These are phyloP conservation scores for Gigaspora rosea DNA, from an alignment of 192 early-diverging fungal genomes.

Conservation along the genomic window DNA sequence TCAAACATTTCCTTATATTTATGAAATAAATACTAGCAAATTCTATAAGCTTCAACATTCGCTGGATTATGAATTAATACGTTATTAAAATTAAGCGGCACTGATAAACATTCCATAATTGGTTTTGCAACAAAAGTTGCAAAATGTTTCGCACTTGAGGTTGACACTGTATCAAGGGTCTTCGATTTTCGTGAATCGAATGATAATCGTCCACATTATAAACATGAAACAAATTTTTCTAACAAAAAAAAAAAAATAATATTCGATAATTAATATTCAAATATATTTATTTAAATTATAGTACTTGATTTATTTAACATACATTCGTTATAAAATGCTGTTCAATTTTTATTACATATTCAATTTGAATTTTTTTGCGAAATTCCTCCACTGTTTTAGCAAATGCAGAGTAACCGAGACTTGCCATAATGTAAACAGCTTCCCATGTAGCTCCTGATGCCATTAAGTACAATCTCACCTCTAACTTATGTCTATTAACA, in stretches of 20 bases:
- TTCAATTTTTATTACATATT: neutral
- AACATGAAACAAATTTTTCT: neutral
- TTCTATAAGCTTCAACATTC: neutral
- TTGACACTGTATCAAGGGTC: neutral
- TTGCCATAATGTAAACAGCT: conserved; percentile 7
- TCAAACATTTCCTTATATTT: neutral
- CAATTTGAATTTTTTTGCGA: neutral
- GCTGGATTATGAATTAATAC: neutral
- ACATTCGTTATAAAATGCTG: neutral
- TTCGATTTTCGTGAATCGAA: neutral
- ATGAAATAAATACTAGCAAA: neutral
- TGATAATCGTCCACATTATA: conserved; percentile 12
- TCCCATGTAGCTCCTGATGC: neutral
- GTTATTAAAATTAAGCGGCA: neutral
- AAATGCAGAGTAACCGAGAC: conserved; percentile 10
- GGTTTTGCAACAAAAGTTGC: neutral
- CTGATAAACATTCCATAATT: neutral
- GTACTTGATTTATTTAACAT: neutral
- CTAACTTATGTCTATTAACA: conserved; percentile 8
- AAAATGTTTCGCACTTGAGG: neutral
- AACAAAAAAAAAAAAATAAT: neutral
- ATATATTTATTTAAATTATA: neutral
- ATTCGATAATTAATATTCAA: neutral
- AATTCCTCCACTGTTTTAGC: neutral
- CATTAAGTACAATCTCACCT: conserved; percentile 7